Base-by-base conservation (phyloP, 805 yeast genomes). In the Cyberlindnera mycetangii region DNA sequence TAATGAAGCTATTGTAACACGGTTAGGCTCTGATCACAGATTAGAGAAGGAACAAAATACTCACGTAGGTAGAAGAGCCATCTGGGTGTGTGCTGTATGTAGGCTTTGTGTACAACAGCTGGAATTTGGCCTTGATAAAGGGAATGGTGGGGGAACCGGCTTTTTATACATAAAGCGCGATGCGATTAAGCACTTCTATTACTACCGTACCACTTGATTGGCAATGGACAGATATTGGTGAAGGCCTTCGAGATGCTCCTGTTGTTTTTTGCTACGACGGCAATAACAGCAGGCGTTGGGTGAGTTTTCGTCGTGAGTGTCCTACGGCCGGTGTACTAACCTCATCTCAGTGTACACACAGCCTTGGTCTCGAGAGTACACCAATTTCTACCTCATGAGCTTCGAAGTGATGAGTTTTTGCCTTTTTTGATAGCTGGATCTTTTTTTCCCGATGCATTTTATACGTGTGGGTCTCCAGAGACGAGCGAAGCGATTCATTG, bases 371-470 rank as follows among this genome's bases (percentile, higher is more conserved):
- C 69, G 2, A 51, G 74, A 25, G 44, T 64, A 4, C 59, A 55
- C 22, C 32, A 44, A 1, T 45, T 42, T 10, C 52, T 75, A 0
- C 75, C 79, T 0, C 43, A 50, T 3, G 67, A 66, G 4, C 45
- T 71, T 2, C 54, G 59, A 21, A 16, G 30, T 1, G 30, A 25
- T 5, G 51, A 50, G 4, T 59, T 55, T 22, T 35, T 54, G 3
- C 58, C 68, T 3, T 69, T 60, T 37, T 51, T 72, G n/a, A 61
- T 76, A 14, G 74, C 84, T 1, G 89, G 89, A 0, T 72, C 85
- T 0, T 83, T 83, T 56, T 79, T 76, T 54, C 89, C 89, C 0
- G 89, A 83, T 58, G 78, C 84, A 0, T 76, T 81, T 54, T 83
- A 83, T 59, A 68, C 75, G 28, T 83, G 89, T 58, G 61, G 74